These are phyloP conservation scores for Diplogelasinospora grovesii DNA, from an alignment of 495 filamentous ascomycete genomes.

Conservation along the genomic window DNA sequence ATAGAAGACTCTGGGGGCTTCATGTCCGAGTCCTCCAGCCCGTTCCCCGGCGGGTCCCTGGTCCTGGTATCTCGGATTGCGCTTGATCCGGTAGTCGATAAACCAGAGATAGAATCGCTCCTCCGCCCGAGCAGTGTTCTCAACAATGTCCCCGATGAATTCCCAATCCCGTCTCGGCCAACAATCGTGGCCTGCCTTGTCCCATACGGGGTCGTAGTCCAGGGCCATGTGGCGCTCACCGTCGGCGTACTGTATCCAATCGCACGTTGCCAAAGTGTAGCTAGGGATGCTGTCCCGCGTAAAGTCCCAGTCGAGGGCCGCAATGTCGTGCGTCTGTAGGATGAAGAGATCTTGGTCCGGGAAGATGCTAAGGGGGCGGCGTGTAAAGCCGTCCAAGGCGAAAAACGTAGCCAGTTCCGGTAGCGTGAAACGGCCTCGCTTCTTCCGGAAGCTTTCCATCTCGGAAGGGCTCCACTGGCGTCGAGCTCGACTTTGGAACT, in stretches of 20 bases:
- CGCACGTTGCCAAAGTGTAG: neutral
- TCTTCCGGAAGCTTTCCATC: neutral
- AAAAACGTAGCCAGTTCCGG: conserved; percentile 4
- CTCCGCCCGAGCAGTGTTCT: neutral
- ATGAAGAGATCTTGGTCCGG: conserved; percentile 6
- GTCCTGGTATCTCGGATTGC: conserved; percentile 4
- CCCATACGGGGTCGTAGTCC: conserved; percentile 9
- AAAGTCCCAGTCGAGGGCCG: neutral
- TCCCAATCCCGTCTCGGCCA: neutral
- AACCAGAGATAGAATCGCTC: conserved; percentile 4
- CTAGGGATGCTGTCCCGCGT: conserved; percentile 1
- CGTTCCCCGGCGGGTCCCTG: neutral
- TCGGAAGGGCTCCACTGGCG: conserved; percentile 1
- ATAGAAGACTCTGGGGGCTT: conserved; percentile 1
- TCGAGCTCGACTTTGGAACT: conserved; percentile 5
- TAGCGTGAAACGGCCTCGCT: conserved; percentile 2
- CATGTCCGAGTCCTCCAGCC: neutral
- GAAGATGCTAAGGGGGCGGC: conserved; percentile 8
- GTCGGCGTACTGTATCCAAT: neutral
- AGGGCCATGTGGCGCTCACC: conserved; percentile 5
- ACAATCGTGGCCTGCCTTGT: neutral
- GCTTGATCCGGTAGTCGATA: conserved; percentile 10
- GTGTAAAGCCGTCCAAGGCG: neutral
- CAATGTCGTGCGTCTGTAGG: conserved; percentile 2
- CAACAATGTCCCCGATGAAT: neutral